These are phyloP conservation scores for Carex kokanica DNA, from an alignment of 176 grass and related monocot genomes.

Conservation along the genomic window DNA sequence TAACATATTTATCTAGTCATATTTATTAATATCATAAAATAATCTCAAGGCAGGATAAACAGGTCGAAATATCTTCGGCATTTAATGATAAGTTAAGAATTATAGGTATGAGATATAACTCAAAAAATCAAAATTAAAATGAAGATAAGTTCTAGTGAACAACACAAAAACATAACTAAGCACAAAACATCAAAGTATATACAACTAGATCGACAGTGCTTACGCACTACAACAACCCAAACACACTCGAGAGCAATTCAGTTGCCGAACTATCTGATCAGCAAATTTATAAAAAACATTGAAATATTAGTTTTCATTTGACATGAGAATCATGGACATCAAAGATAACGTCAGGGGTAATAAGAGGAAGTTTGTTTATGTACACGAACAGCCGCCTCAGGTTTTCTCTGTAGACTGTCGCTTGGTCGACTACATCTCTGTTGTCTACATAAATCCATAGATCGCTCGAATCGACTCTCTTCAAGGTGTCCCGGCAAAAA, in stretches of 20 bases:
- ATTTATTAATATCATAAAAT: too few species aligned
- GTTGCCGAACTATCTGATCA: background rate
- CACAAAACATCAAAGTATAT: slow-evolving; percentile 7
- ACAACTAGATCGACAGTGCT: background rate
- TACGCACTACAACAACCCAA: background rate
- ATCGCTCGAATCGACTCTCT: slow-evolving; percentile 62
- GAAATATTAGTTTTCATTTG: slow-evolving; percentile 36
- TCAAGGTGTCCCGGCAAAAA: slow-evolving; percentile 73
- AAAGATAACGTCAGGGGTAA: slow-evolving; percentile 68
- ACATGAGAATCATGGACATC: slow-evolving; percentile 65
- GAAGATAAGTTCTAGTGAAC: background rate
- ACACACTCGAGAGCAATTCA: slow-evolving; percentile 2
- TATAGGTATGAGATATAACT: background rate
- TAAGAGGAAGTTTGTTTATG: slow-evolving; percentile 74
- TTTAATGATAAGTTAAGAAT: too few species aligned
- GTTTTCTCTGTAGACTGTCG: slow-evolving; percentile 59
- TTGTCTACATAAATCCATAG: slow-evolving; percentile 74
- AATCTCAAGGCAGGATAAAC: too few species aligned
- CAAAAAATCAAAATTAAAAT: background rate
- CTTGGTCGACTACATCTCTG: slow-evolving; percentile 62
- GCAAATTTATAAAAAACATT: background rate
- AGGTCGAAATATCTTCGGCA: too few species aligned
- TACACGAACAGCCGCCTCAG: slow-evolving; percentile 73
- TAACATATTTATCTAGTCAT: too few species aligned
- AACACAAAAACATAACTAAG: background rate